Evolutionary conservation across 225 moss, liverwort and hornwort genomes (phyloP), one percentile per base, ranked within the genome.

Genomic region (Polytrichum commune): DNA sequence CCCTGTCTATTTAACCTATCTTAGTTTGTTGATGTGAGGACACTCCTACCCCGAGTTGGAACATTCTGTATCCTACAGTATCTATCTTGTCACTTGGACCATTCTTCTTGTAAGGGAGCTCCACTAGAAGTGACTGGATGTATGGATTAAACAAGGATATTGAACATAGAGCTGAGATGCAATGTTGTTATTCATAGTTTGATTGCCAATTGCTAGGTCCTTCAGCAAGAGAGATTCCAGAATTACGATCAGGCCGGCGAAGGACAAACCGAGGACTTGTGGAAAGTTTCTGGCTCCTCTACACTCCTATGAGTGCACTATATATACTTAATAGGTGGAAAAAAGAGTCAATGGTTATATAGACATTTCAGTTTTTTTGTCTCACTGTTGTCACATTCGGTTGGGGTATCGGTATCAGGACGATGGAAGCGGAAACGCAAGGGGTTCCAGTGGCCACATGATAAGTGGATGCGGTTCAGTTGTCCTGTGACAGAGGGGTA

Each of bases 401-500:
- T 18, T 32, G 57, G 33, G 13, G n/a, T 60, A 58, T 25, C 18
- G 54, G 27, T n/a, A 63, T 63, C 63, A 93, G 93, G 93, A 58
- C 85, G 86, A 72, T 94, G 91, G 93, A 94, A 88, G 84, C 81
- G 86, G 33, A 94, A 80, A 64, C 81, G 77, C 69, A 90, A 82
- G 68, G 86, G 90, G 33, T 88, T 90, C 71, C 90, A 88, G 71
- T 78, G 69, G 71, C 64, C 75, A 33, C 86, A 84, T 70, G 89
- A 90, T 55, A 90, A 76, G 69, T 84, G 92, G 94, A 84, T 90
- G 82, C 90, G 92, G 54, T 92, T 94, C 70, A 82, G 75, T 76
- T 74, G 90, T 73, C 94, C 94, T 29, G 75, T 94, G 64, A 75
- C 87, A 62, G 82, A 90, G 68, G 89, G 94, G 94, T 94, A 93